phyloP scores from a whole-genome alignment of 2,329 filamentous ascomycete species.

The Geoglossum cookeanum region DNA sequence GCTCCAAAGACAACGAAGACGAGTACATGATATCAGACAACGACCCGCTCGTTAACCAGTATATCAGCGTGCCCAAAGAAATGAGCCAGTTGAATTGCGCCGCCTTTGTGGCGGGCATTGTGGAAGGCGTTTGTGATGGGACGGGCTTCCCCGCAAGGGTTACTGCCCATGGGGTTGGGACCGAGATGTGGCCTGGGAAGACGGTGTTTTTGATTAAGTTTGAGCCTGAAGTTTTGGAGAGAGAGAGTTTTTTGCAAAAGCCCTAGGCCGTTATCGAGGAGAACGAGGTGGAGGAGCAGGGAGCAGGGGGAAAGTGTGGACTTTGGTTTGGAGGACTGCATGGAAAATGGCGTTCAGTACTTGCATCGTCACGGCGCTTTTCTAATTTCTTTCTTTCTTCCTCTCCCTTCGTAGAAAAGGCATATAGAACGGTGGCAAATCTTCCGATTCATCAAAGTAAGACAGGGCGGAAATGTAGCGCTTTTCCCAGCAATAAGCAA shows the following conservation, averaged over 20 bases:
- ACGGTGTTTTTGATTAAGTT: conserved; percentile 95
- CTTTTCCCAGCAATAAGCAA: neutral
- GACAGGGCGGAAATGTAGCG: neutral
- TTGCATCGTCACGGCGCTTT: neutral
- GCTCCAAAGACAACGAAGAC: conserved; percentile 64
- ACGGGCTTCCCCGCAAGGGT: conserved; percentile 69
- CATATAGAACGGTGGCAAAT: neutral
- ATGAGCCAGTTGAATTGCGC: conserved; percentile 95
- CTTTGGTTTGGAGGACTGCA: neutral
- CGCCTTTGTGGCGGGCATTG: conserved; percentile 82
- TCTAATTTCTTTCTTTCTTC: neutral
- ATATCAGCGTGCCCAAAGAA: conserved; percentile 81
- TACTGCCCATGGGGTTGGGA: conserved; percentile 57
- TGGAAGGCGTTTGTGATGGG: conserved; percentile 90
- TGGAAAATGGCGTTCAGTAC: neutral
- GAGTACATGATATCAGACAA: conserved; percentile 99
- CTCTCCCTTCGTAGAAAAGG: neutral
- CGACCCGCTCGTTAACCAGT: conserved; percentile 86
- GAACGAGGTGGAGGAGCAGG: neutral
- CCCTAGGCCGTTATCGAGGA: conserved; percentile 16
- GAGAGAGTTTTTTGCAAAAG: conserved; percentile 65
- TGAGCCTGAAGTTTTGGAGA: conserved; percentile 71
- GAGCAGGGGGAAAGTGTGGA: too few relatives aligned
- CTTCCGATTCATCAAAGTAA: neutral
- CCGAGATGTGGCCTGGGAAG: conserved; percentile 85